Conservation (phyloP, 106 monocot genomes). For the Amphibolis antarctica region DNA sequence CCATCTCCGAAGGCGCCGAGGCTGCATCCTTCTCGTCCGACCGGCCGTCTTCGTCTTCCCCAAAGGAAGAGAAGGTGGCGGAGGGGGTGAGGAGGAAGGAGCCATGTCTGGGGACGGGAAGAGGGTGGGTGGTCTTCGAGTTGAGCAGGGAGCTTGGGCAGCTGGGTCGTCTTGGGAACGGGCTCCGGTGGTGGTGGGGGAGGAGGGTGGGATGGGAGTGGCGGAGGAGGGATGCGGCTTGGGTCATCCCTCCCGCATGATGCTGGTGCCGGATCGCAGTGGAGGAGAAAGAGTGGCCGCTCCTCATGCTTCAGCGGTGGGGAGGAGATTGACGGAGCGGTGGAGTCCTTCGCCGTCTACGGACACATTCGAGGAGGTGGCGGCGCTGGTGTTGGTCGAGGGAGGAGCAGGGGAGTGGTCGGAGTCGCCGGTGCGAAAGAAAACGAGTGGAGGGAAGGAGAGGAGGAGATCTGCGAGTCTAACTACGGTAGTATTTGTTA, state of each 20-base stretch:
- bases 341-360: no score
- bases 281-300: neutral
- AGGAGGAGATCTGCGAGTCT: no score
- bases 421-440: no score
- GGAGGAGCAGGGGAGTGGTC: no score
- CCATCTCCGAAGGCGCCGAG: slow-evolving; percentile 42
- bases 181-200: slow-evolving; percentile 13
- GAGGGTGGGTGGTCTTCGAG: neutral
- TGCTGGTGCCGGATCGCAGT: neutral
- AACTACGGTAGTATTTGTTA: no score
- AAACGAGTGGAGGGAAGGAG: no score
- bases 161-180: neutral
- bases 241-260: neutral
- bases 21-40: neutral
- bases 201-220: slow-evolving; percentile 14
- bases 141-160: neutral
- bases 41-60: neutral
- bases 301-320: neutral
- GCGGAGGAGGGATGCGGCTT: neutral
- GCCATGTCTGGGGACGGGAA: neutral
- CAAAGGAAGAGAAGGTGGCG: slow-evolving; percentile 49
- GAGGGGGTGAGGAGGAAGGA: neutral
- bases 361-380: no score
- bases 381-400: no score
- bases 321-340: neutral